Evolutionary conservation across 345 rosid species (phyloP).

Genomic region (Eucalyptus globulus): DNA sequence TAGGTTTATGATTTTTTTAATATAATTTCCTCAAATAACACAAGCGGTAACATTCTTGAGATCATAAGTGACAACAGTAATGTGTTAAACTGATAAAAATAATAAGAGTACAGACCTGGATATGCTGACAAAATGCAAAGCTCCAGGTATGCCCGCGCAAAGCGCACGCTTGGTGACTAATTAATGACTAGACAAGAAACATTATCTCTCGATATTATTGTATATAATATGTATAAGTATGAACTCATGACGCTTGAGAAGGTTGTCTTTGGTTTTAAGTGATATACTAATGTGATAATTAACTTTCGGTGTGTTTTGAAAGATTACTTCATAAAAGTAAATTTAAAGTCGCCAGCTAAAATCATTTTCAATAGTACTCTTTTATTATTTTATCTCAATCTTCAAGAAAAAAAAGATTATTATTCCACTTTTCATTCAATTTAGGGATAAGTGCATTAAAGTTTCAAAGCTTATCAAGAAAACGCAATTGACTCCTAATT

Average conservation of each 20-base stretch:
- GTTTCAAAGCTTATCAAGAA: too few species aligned
- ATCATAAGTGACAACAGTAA: not conserved
- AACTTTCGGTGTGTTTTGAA: not conserved
- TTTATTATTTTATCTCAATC: not conserved
- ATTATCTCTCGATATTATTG: not conserved
- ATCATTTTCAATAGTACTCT: not conserved
- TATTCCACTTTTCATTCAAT: not conserved
- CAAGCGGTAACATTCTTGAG: not conserved
- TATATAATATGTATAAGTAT: not conserved
- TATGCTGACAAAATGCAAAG: not conserved
- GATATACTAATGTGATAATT: not conserved
- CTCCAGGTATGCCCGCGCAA: not conserved
- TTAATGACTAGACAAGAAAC: not conserved
- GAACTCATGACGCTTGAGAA: not conserved
- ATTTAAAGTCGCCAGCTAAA: not conserved
- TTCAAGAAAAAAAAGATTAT: not conserved
- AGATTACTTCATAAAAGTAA: not conserved
- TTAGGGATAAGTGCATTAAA: not conserved
- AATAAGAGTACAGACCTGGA: not conserved
- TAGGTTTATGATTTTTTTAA: too few species aligned
- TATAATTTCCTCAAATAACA: not conserved
- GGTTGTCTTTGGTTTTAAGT: not conserved
- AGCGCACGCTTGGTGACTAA: not conserved
- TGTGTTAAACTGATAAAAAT: not conserved
- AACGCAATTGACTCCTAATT: too few species aligned